Percentiles rank a stretch among this genome's conserved stretches.
Conservation (phyloP, 176 grass and related monocot species). For the Dactylis glomerata region DNA sequence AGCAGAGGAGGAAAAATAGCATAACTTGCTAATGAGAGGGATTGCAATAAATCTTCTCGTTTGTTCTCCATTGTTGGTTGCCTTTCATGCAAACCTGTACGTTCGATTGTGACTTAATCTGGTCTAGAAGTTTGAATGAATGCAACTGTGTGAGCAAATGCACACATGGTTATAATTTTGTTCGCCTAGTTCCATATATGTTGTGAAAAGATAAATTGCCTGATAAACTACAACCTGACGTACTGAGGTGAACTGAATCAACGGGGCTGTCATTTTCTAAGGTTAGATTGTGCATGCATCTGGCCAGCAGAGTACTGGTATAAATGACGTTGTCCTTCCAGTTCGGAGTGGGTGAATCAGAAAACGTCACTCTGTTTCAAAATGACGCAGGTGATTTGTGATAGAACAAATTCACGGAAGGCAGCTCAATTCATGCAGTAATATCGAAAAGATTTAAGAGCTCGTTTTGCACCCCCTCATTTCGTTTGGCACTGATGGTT, state of each 20-base stretch:
- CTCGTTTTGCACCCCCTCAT: no score
- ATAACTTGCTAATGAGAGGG: conserved; percentile 23
- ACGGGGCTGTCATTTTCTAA: not conserved
- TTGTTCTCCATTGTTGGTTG: not conserved
- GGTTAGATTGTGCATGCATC: not conserved
- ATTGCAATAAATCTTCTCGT: conserved; percentile 21
- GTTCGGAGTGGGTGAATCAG: not conserved
- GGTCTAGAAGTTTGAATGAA: conserved; percentile 14
- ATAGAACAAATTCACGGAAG: not conserved
- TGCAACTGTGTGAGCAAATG: conserved; percentile 1
- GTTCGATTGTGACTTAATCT: conserved; percentile 7
- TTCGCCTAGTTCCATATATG: not conserved
- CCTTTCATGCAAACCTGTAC: not conserved
- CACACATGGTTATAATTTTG: not conserved
- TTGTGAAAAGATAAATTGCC: not conserved
- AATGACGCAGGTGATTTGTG: not conserved
- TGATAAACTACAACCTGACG: not conserved
- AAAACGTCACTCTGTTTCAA: not conserved
- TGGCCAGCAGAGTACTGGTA: not conserved
- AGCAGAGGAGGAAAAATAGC: conserved; percentile 26
- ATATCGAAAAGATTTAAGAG: no score
- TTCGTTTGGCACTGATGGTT: no score
- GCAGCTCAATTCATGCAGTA: not conserved
- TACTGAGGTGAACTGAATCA: not conserved
- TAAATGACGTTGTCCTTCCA: not conserved